Evolutionary conservation across 1,284 basidiomycete genomes (phyloP).

Genomic region (Pisolithus thermaeus): DNA sequence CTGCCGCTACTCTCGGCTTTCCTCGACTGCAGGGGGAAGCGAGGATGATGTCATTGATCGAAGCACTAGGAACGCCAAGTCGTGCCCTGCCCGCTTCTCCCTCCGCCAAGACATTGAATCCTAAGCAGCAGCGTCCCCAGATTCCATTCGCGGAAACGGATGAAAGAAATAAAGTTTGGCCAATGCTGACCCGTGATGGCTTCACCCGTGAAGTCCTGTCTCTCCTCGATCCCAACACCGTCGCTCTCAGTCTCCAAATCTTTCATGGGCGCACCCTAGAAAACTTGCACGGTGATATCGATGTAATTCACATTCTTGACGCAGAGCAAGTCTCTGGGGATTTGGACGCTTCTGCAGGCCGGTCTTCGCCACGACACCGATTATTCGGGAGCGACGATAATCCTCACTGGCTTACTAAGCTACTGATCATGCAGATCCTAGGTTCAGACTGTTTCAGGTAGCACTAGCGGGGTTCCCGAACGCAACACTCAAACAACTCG

Average conservation of each 20-base stretch:
- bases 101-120: constrained; percentile 11
- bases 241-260: constrained; percentile 53
- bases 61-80: constrained; percentile 32
- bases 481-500: constrained; percentile 40
- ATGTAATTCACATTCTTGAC: constrained; percentile 41
- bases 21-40: constrained; percentile 47
- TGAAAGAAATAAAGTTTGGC: constrained; percentile 33
- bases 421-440: constrained; percentile 63
- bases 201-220: constrained; percentile 64
- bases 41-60: constrained; percentile 41
- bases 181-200: constrained; percentile 53
- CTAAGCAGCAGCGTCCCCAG: constrained; percentile 21
- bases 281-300: constrained; percentile 43
- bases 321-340: constrained; percentile 13
- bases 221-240: constrained; percentile 47
- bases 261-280: constrained; percentile 54
- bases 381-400: constrained; percentile 64
- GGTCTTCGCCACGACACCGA: constrained; percentile 23
- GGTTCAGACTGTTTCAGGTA: constrained; percentile 44
- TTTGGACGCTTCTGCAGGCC: constrained; percentile 5
- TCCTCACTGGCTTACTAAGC: constrained; percentile 74
- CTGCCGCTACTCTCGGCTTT: constrained; percentile 46
- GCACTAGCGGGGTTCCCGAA: constrained; percentile 32
- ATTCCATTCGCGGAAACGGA: constrained; percentile 14
- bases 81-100: constrained; percentile 9